Base-by-base conservation (phyloP, 441 rosid genomes). In the Mallotus japonicus region DNA sequence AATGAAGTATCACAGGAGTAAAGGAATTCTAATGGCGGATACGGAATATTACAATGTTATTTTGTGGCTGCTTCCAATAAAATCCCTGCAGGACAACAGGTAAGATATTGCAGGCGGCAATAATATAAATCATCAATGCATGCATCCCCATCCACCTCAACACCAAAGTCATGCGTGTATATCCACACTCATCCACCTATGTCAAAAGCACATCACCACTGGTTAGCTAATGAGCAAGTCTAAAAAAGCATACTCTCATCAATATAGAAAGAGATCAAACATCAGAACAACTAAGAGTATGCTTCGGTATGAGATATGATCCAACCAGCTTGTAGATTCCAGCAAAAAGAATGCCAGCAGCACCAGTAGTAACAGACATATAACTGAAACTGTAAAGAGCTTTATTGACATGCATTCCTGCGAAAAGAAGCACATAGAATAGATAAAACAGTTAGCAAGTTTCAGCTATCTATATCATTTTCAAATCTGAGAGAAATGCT, bases 91-190 rank as follows among this genome's bases (percentile, higher is more conserved):
- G 70, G 75, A 90, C 49, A 63, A 91, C 68, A 2, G 92, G 90
- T 13, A 89, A 69, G 75, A 93, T 70, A 73, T 91, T 90, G 83
- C 91, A 83, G 22, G 97, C 92, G 2, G 82, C 79, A 62, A 93
- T 83, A 61, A 90, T 24, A 71, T 77, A 93, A 20, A 91, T 85
- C 60, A 78, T 70, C 85, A 91, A 76, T 3, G 98, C 91, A 60
- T 93, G 93, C 83, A 79, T 83, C 66, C 95, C 98, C 84, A 87
- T 87, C 97, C 97, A 93, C 78, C 91, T 91, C 17, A 90, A 79
- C 19, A 83, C 83, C 11, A 61, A 20, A 32, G 88, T 80, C 49
- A 67, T 44, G 61, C 85, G 72, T 76, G 86, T 81, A 72, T 76
- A 81, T 77, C 88, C 87, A 65, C 64, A 81, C 47, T 87, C 85